phyloP scores from a whole-genome alignment of 108 stramenopile species.

The Nitzschia sp. region DNA sequence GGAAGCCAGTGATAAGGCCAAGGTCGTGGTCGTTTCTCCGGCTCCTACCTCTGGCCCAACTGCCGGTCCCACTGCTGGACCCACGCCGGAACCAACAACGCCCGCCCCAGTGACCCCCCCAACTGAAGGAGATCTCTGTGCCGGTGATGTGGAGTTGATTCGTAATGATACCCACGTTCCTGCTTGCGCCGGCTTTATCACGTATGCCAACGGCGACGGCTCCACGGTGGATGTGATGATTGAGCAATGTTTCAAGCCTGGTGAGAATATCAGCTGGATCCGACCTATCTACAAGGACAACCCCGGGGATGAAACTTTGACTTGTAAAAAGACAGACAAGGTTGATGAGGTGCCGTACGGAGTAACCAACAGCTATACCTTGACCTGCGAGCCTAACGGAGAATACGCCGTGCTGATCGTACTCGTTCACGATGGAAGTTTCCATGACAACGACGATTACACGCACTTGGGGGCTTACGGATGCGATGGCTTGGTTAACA shows the following conservation, averaged over 20 bases:
- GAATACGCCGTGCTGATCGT: not conserved
- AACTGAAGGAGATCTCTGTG: not conserved
- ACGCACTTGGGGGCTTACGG: not conserved
- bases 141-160: not conserved
- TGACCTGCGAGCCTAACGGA: not conserved
- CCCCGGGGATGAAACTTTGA: too few relatives aligned
- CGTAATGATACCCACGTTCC: not conserved
- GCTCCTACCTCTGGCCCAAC: not conserved
- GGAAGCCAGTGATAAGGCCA: not conserved
- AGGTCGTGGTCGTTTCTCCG: not conserved
- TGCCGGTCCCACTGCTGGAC: not conserved
- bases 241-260: not conserved
- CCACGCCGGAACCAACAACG: not conserved
- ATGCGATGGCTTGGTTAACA: not conserved
- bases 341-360: not conserved
- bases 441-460: not conserved
- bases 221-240: not conserved
- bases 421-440: not conserved
- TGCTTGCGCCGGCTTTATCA: not conserved
- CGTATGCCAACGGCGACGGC: not conserved
- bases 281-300: not conserved
- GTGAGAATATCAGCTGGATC: slow-evolving; percentile 1
- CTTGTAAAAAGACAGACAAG: not conserved
- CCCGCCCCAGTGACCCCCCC: not conserved
- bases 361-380: not conserved